These are phyloP conservation scores for Mycena crocata DNA, from an alignment of 768 basidiomycete species.

Conservation along the genomic window DNA sequence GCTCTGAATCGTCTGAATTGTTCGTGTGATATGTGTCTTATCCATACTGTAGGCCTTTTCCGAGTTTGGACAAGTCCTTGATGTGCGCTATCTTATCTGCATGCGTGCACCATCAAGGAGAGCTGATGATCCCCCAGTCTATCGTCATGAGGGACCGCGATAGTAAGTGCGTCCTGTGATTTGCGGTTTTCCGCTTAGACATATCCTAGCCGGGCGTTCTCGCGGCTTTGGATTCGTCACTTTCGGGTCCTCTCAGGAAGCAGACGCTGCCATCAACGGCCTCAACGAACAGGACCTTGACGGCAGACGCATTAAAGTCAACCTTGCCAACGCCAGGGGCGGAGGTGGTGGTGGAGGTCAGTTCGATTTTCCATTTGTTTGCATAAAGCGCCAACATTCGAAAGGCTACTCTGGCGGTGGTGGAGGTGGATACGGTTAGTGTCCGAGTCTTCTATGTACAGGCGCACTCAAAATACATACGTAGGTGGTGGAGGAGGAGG, in stretches of 20 bases:
- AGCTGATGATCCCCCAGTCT: conserved; percentile 70
- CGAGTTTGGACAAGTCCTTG: conserved; percentile 83
- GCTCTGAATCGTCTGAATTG: conserved; percentile 38
- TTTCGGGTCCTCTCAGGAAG: conserved; percentile 70
- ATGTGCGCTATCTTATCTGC: conserved; percentile 79
- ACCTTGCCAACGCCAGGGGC: conserved; percentile 80
- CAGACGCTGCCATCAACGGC: conserved; percentile 76
- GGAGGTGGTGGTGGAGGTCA: conserved; percentile 45
- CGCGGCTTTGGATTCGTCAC: conserved; percentile 98
- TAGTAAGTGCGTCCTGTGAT: conserved; percentile 45
- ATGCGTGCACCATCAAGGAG: conserved; percentile 47
- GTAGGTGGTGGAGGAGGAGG: conserved; percentile 47
- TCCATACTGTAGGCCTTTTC: conserved; percentile 83
- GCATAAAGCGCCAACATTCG: neutral
- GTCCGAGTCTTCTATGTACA: conserved; percentile 30
- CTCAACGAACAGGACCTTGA: conserved; percentile 95
- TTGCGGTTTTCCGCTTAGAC: neutral
- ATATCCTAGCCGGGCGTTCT: conserved; percentile 75
- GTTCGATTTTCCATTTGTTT: neutral
- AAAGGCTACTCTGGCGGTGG: conserved; percentile 33
- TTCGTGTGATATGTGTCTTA: conserved; percentile 56
- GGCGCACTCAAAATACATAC: conserved; percentile 5
- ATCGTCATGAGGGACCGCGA: conserved; percentile 99
- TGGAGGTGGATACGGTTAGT: conserved; percentile 29
- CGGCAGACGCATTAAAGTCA: conserved; percentile 91